A percentile compares a stretch with the other conserved stretches of the same genome.
These are phyloP conservation scores for Clarkia xantiana DNA, from an alignment of 345 rosid genomes.

Conservation along the genomic window DNA sequence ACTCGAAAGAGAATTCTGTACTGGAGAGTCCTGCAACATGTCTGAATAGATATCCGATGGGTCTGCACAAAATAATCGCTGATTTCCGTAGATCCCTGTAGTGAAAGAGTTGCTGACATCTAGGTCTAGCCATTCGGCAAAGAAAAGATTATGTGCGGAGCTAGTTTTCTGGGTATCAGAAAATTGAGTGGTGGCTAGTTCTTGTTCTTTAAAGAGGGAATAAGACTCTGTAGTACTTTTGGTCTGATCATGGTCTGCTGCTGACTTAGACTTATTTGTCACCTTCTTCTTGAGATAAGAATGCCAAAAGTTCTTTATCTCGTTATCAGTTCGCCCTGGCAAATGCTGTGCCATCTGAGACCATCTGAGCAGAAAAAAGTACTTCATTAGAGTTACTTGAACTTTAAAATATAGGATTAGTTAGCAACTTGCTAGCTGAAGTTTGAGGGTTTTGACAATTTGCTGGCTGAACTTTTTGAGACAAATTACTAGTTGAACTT, in stretches of 20 bases:
- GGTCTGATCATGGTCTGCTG: background rate
- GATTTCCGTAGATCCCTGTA: background rate
- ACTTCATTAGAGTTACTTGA: too few relatives aligned
- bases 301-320: conserved; percentile 81
- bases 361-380: conserved; percentile 31
- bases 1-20: background rate
- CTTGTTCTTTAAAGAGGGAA: background rate
- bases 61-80: background rate
- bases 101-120: conserved; percentile 7
- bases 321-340: conserved; percentile 85
- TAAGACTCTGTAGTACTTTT: background rate
- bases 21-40: conserved; percentile 3
- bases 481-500: too few relatives aligned
- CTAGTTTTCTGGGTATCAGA: background rate
- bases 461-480: too few relatives aligned
- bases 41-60: background rate
- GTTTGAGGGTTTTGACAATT: too few relatives aligned
- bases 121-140: conserved; percentile 63
- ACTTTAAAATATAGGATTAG: too few relatives aligned
- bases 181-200: background rate
- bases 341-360: conserved; percentile 61
- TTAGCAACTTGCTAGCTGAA: too few relatives aligned
- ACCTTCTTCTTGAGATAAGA: conserved; percentile 60
- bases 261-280: conserved; percentile 18
- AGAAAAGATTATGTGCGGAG: conserved; percentile 41